Evolutionary conservation across 148 eudicot species (phyloP).

Genomic region (Vaccinium vitisidaea): DNA sequence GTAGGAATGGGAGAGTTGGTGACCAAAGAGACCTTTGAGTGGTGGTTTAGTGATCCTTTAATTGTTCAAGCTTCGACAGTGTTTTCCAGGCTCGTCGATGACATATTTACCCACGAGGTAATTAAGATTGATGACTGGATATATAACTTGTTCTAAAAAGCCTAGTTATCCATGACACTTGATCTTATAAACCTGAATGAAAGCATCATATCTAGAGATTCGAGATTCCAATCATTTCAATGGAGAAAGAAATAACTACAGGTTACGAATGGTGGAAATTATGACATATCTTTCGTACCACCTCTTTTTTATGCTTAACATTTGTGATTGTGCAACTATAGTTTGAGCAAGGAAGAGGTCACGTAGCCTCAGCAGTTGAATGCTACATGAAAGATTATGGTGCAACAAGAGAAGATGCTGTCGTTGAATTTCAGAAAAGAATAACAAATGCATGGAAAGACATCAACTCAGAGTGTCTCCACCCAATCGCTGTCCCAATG

Average conservation of each 20-base stretch:
- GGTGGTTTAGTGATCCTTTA: constrained; percentile 35
- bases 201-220: too few species aligned
- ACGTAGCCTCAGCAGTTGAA: constrained; percentile 41
- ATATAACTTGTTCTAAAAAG: not conserved
- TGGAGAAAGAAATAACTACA: too few species aligned
- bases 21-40: constrained; percentile 32
- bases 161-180: too few species aligned
- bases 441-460: constrained; percentile 43
- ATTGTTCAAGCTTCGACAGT: constrained; percentile 24
- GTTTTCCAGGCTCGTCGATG: constrained; percentile 33
- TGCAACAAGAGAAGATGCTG: constrained; percentile 22
- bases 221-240: too few species aligned
- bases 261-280: too few species aligned
- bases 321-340: not conserved
- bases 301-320: not conserved
- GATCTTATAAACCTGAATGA: too few species aligned
- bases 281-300: too few species aligned
- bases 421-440: constrained; percentile 16
- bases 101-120: constrained; percentile 42
- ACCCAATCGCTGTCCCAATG: constrained; percentile 31
- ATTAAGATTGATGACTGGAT: not conserved
- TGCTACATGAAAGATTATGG: constrained; percentile 38
- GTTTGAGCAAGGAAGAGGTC: constrained; percentile 35
- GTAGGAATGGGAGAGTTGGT: constrained; percentile 41
- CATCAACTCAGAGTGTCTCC: constrained; percentile 31